Conservation (phyloP, 768 basidiomycete species). For the Epithele typhae region DNA sequence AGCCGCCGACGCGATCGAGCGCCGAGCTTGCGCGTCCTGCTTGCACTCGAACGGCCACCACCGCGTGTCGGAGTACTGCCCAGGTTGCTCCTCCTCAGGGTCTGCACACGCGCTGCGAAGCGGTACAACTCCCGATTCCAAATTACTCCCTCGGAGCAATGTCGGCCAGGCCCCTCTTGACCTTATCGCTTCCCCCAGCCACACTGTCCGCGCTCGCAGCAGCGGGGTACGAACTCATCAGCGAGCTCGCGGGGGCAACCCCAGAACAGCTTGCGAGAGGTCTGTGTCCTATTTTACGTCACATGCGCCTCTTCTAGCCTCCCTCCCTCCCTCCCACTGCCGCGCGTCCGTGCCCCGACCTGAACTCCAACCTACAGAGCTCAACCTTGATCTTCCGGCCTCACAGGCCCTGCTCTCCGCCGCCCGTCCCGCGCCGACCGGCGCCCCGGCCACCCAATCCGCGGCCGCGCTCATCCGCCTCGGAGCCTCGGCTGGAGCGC, state of each 20-base stretch:
- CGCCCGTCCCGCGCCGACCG: slow-evolving; percentile 28
- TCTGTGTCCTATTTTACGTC: slow-evolving; percentile 22
- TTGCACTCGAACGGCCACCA: too few species aligned
- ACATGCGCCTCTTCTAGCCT: background rate
- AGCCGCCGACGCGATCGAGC: too few species aligned
- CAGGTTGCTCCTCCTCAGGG: too few species aligned
- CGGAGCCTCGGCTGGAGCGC: too few species aligned
- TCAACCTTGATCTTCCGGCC: slow-evolving; percentile 41
- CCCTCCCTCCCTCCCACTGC: background rate
- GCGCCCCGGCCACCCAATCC: slow-evolving; percentile 45
- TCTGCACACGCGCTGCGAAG: too few species aligned
- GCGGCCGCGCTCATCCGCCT: slow-evolving; percentile 41
- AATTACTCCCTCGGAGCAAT: slow-evolving; percentile 19
- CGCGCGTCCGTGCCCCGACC: slow-evolving; percentile 3
- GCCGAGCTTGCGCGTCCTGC: too few species aligned
- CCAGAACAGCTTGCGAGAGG: slow-evolving; percentile 50
- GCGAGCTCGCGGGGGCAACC: slow-evolving; percentile 43
- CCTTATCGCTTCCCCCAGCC: slow-evolving; percentile 41
- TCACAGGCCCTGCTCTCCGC: slow-evolving; percentile 44
- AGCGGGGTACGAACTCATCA: slow-evolving; percentile 54
- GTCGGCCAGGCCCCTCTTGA: slow-evolving; percentile 43
- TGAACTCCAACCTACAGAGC: slow-evolving; percentile 35
- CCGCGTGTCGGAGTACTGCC: too few species aligned
- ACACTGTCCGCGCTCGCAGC: slow-evolving; percentile 42
- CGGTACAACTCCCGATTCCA: background rate